Conservation (phyloP, 441 rosid genomes). For the Capsella rubella region DNA sequence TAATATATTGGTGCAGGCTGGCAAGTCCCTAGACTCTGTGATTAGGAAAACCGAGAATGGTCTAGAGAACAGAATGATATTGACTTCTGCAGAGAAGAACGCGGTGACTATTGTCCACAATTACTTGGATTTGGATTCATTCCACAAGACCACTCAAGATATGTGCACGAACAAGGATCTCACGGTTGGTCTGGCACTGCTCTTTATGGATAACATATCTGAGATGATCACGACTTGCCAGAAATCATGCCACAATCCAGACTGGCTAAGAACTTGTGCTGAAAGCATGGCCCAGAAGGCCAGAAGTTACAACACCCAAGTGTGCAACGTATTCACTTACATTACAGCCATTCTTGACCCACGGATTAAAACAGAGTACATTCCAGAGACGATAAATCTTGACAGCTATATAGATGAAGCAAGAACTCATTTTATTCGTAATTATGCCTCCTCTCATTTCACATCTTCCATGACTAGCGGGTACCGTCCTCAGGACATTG, state of each 20-base stretch:
- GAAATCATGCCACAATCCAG: conserved; percentile 74
- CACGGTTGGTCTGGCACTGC: conserved; percentile 82
- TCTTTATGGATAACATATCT: conserved; percentile 95
- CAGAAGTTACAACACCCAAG: conserved; percentile 70
- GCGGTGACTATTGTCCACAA: conserved; percentile 62
- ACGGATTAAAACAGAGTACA: conserved; percentile 83
- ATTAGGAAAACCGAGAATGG: conserved; percentile 69
- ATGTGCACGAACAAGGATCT: conserved; percentile 78
- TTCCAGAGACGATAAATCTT: conserved; percentile 74
- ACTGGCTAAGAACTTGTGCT: conserved; percentile 82
- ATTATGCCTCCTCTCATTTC: conserved; percentile 72
- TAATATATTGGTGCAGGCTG: conserved; percentile 56
- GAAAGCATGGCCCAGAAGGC: conserved; percentile 92
- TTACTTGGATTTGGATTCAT: conserved; percentile 89
- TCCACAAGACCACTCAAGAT: conserved; percentile 81
- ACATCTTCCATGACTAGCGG: conserved; percentile 63
- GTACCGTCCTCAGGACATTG: conserved; percentile 71
- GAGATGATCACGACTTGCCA: conserved; percentile 74
- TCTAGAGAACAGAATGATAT: conserved; percentile 58
- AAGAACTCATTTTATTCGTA: conserved; percentile 72
- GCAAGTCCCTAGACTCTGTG: conserved; percentile 82
- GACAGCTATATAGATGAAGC: conserved; percentile 88
- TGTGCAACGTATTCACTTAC: conserved; percentile 81
- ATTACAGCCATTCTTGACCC: conserved; percentile 93
- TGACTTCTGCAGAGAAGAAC: conserved; percentile 71